A percentile compares a stretch with the other conserved stretches of the same genome.
Evolutionary conservation across 225 moss, liverwort and hornwort genomes (phyloP).

Genomic region (Takakia lepidozioides): DNA sequence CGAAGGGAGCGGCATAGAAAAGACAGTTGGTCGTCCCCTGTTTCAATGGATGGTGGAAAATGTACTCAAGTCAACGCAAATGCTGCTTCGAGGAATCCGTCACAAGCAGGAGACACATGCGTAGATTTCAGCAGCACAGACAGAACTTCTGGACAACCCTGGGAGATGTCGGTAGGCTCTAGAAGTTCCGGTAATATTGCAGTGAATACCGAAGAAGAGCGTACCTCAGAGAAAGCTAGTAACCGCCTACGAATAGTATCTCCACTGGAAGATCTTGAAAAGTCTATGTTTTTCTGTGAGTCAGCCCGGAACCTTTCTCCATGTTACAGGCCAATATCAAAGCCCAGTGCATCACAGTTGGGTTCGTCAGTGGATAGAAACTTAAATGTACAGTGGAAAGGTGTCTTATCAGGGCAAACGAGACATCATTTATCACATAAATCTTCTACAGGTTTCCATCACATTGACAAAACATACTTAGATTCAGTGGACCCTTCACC

Average conservation of each 20-base stretch:
- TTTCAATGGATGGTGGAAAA: no score
- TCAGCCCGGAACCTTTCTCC: constrained; percentile 61
- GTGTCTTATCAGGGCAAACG: neutral
- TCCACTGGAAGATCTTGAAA: constrained; percentile 46
- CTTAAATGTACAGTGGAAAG: no score
- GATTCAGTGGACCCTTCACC: constrained; percentile 19
- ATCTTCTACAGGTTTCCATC: constrained; percentile 21
- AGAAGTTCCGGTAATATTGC: constrained; percentile 8
- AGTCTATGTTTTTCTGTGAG: constrained; percentile 51
- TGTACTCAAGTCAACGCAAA: no score
- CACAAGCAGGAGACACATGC: no score
- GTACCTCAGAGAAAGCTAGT: constrained; percentile 32
- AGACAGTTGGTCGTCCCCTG: no score
- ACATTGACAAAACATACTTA: constrained; percentile 5
- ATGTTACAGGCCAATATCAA: constrained; percentile 32
- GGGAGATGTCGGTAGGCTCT: constrained; percentile 12
- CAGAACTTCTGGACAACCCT: constrained; percentile 10
- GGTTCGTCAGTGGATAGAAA: constrained; percentile 7
- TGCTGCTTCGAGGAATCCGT: no score
- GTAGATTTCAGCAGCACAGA: no score
- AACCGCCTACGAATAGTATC: constrained; percentile 32
- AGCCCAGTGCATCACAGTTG: constrained; percentile 4
- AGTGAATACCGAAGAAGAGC: constrained; percentile 7
- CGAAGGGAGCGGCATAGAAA: constrained; percentile 31
- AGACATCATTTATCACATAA: constrained; percentile 6